A percentile compares a stretch with the other conserved stretches of the same genome.
Conservation (phyloP, 2,329 filamentous ascomycete species). For the Huntiella decipiens region DNA sequence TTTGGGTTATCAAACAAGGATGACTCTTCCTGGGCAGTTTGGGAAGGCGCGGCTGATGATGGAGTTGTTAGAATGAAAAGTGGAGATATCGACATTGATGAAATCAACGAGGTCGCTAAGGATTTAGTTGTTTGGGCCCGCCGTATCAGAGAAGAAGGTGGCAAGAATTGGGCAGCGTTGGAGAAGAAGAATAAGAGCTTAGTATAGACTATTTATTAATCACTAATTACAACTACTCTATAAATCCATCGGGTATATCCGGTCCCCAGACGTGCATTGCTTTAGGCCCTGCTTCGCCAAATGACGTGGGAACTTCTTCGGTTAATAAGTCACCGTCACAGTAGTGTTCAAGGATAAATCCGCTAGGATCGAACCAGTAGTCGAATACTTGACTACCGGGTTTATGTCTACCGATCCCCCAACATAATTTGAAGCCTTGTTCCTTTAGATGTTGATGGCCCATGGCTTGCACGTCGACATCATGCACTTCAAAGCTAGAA, state of each 20-base stretch:
- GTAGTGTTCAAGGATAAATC: constrained; percentile 51
- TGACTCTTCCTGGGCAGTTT: constrained; percentile 42
- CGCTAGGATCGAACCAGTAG: constrained; percentile 31
- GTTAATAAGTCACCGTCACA: constrained; percentile 49
- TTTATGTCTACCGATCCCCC: constrained; percentile 54
- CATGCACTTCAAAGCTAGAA: constrained; percentile 49
- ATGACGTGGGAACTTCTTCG: constrained; percentile 29
- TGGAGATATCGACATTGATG: constrained; percentile 36
- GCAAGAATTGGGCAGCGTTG: constrained; percentile 7
- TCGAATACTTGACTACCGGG: constrained; percentile 50
- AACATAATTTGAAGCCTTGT: constrained; percentile 44
- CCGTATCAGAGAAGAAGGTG: not conserved
- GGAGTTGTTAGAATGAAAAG: constrained; percentile 34
- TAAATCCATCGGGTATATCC: not conserved
- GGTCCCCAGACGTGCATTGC: constrained; percentile 27
- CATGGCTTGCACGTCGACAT: constrained; percentile 51
- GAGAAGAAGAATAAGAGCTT: constrained; percentile 8
- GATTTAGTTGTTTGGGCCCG: constrained; percentile 4
- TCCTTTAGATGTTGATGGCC: constrained; percentile 50
- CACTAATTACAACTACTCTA: no score
- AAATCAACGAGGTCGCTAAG: constrained; percentile 22
- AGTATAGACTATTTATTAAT: not conserved
- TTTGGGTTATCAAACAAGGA: constrained; percentile 37
- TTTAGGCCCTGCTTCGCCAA: constrained; percentile 21
- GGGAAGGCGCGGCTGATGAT: constrained; percentile 20